These are phyloP conservation scores for Mortierella claussenii DNA, from an alignment of 192 early-diverging fungal species.

Conservation along the genomic window DNA sequence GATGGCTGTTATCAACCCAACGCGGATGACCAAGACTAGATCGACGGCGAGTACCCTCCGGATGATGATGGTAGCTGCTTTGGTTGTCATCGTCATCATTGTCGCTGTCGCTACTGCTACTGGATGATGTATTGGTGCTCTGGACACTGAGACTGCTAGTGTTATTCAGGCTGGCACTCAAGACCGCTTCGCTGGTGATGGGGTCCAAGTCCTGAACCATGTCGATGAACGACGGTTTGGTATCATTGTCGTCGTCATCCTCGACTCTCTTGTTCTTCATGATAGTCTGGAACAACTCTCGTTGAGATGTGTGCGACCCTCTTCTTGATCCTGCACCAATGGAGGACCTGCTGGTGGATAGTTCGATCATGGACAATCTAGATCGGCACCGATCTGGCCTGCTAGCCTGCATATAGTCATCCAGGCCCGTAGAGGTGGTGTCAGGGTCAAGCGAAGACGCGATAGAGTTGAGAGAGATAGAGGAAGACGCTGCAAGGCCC, in stretches of 20 bases:
- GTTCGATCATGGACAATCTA: not conserved
- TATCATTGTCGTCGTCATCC: not conserved
- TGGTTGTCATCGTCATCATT: not conserved
- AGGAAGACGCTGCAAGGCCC: conserved; percentile 3
- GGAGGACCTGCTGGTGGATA: not conserved
- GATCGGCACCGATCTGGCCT: not conserved
- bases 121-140: not conserved
- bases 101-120: not conserved
- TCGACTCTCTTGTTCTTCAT: not conserved
- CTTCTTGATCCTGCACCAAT: not conserved
- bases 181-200: not conserved
- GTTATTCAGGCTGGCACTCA: conserved; percentile 7
- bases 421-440: not conserved
- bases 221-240: conserved; percentile 9
- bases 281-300: not conserved
- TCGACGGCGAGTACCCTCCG: not conserved
- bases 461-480: conserved; percentile 14
- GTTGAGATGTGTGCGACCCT: conserved; percentile 1
- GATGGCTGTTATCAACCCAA: not conserved
- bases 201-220: conserved; percentile 13
- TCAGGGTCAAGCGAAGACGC: conserved; percentile 8
- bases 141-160: not conserved
- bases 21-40: conserved; percentile 3
- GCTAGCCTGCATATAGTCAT: not conserved
- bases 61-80: not conserved